Conservation (phyloP, 108 stramenopile species). For the Discostella pseudostelligera region DNA sequence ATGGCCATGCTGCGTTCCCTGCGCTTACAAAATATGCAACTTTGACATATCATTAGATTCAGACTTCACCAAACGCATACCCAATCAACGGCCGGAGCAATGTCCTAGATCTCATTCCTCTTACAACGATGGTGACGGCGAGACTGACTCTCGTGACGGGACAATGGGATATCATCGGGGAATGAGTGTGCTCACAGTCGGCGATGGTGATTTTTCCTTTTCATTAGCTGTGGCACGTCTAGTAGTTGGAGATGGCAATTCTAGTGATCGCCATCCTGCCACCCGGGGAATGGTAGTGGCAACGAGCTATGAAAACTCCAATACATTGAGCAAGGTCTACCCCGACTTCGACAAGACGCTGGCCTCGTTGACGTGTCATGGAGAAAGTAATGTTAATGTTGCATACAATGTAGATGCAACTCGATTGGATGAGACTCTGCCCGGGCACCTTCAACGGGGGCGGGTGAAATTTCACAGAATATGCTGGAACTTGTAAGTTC, state of each 20-base stretch:
- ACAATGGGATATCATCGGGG: slow-evolving; percentile 58
- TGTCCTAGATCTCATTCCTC: slow-evolving; percentile 52
- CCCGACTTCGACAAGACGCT: slow-evolving; percentile 56
- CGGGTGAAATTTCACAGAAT: slow-evolving; percentile 70
- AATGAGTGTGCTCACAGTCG: slow-evolving; percentile 79
- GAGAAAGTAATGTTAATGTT: slow-evolving; percentile 26
- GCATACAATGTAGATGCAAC: slow-evolving; percentile 84
- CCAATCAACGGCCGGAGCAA: slow-evolving; percentile 78
- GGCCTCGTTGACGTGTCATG: slow-evolving; percentile 38
- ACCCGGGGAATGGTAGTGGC: slow-evolving; percentile 49
- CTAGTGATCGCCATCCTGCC: background rate
- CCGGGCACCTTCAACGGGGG: slow-evolving; percentile 3
- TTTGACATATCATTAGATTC: slow-evolving; percentile 79
- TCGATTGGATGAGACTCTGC: slow-evolving; percentile 52
- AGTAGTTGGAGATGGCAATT: slow-evolving; percentile 15
- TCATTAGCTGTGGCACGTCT: slow-evolving; percentile 76
- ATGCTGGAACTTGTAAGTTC: slow-evolving; percentile 80
- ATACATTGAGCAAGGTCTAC: slow-evolving; percentile 68
- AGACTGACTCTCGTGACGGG: background rate
- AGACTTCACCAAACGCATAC: slow-evolving; percentile 54
- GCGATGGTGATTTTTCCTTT: slow-evolving; percentile 93
- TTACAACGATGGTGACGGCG: background rate
- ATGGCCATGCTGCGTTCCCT: slow-evolving; percentile 60
- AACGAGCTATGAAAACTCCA: slow-evolving; percentile 72
- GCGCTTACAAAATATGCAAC: slow-evolving; percentile 83